Percentiles rank a stretch among this genome's conserved stretches.
Evolutionary conservation across 1,284 basidiomycete species (phyloP).

Genomic region (Pseudozyma sp.): DNA sequence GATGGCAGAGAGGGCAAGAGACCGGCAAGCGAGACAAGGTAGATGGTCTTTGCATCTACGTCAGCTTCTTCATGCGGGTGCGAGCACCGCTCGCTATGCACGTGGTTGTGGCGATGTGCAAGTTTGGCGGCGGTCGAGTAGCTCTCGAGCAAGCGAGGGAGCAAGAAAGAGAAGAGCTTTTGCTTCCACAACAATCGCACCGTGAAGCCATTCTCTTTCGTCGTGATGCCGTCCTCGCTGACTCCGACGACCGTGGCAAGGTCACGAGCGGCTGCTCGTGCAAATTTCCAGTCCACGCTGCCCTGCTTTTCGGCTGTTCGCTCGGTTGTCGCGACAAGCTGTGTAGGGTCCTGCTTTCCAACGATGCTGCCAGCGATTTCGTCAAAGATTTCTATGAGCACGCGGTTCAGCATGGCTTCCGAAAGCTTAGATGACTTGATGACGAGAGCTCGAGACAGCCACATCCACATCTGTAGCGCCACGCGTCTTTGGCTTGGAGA

Average conservation of each 20-base stretch:
- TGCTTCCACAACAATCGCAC: conserved; percentile 75
- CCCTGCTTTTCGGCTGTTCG: background rate
- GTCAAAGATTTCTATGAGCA: conserved; percentile 51
- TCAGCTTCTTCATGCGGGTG: conserved; percentile 11
- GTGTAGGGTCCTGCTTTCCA: conserved; percentile 1
- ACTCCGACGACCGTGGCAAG: conserved; percentile 36
- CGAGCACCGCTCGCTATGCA: conserved; percentile 6
- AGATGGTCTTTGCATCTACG: conserved; percentile 74
- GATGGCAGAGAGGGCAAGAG: conserved; percentile 85
- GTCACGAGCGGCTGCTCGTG: conserved; percentile 25
- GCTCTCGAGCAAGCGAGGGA: conserved; percentile 78
- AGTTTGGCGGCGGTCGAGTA: conserved; percentile 16
- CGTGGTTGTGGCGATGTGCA: conserved; percentile 13
- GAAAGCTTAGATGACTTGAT: conserved; percentile 47
- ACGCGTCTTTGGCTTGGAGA: conserved; percentile 5
- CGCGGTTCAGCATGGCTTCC: conserved; percentile 51
- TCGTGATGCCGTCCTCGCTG: conserved; percentile 47
- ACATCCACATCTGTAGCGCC: conserved; percentile 56
- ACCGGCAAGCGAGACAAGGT: conserved; percentile 85
- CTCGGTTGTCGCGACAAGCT: background rate
- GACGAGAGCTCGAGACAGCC: conserved; percentile 54
- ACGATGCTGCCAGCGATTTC: conserved; percentile 13
- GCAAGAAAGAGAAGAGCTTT: conserved; percentile 79
- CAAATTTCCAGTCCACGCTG: conserved; percentile 38
- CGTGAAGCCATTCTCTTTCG: conserved; percentile 57